These are phyloP conservation scores for Jamesozyma gamospora DNA, from an alignment of 805 yeast species.

Conservation along the genomic window DNA sequence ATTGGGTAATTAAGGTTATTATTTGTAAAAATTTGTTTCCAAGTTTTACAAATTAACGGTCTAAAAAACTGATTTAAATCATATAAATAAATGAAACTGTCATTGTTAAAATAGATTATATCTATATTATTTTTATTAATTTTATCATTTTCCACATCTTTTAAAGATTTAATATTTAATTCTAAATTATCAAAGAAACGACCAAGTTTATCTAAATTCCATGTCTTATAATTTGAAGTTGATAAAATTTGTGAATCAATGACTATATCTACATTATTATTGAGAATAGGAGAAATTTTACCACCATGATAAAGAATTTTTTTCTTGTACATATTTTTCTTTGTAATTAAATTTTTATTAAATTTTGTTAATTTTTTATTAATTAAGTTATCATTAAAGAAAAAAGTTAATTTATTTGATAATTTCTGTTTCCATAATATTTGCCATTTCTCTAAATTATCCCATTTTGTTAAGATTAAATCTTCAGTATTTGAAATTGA, in stretches of 20 bases:
- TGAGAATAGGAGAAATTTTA: slow-evolving; percentile 45
- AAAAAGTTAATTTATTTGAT: slow-evolving; percentile 41
- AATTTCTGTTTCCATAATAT: slow-evolving; percentile 50
- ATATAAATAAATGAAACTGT: slow-evolving; percentile 59
- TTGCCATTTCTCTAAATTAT: slow-evolving; percentile 46
- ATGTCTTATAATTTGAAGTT: slow-evolving; percentile 45
- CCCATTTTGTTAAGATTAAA: slow-evolving; percentile 11
- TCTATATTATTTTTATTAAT: not conserved
- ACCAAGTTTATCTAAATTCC: slow-evolving; percentile 77
- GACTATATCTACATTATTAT: slow-evolving; percentile 47
- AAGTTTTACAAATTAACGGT: slow-evolving; percentile 73
- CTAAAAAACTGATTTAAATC: slow-evolving; percentile 65
- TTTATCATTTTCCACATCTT: not conserved
- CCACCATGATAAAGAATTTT: slow-evolving; percentile 39
- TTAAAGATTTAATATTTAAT: slow-evolving; percentile 14
- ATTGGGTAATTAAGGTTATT: slow-evolving; percentile 30
- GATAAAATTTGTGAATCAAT: not conserved
- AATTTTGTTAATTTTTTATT: not conserved
- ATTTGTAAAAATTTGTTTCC: slow-evolving; percentile 35
- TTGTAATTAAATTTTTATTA: slow-evolving; percentile 9
- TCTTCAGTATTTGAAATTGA: not conserved
- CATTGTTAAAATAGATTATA: slow-evolving; percentile 3
- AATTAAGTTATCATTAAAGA: slow-evolving; percentile 40
- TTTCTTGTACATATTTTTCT: slow-evolving; percentile 14
- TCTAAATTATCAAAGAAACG: slow-evolving; percentile 62